Conservation (phyloP, 495 filamentous ascomycete genomes). For the Penicillium steckii region DNA sequence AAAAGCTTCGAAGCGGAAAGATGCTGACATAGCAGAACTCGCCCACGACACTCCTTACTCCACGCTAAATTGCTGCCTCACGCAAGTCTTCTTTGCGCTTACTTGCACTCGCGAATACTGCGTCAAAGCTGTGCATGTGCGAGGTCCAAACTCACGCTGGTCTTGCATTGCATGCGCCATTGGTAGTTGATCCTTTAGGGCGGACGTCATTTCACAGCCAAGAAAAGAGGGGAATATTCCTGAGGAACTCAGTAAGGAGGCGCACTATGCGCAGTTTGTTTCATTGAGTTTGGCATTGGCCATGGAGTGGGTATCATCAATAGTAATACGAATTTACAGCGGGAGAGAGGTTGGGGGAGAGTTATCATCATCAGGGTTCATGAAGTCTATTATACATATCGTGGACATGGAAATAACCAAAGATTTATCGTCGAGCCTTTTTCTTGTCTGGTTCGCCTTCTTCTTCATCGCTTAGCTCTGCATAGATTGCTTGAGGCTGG, state of each 20-base stretch:
- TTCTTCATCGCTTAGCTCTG: conserved; percentile 89
- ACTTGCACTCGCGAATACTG: neutral
- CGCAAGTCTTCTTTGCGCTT: no score
- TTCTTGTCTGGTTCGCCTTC: conserved; percentile 69
- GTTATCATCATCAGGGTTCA: conserved; percentile 1
- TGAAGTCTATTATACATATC: conserved; percentile 5
- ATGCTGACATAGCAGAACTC: conserved; percentile 26
- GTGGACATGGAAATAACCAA: neutral
- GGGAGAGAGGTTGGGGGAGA: no score
- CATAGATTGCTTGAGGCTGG: conserved; percentile 90
- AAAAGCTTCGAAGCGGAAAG: conserved; percentile 21
- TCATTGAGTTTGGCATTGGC: no score
- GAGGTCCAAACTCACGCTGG: conserved; percentile 15
- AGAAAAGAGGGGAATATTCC: conserved; percentile 18
- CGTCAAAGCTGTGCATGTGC: neutral
- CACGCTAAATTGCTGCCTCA: neutral
- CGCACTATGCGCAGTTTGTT: conserved; percentile 4
- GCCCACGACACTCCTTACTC: conserved; percentile 8
- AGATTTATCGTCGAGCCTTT: conserved; percentile 47
- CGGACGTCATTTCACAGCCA: conserved; percentile 19
- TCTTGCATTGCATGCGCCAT: conserved; percentile 3
- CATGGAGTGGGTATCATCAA: neutral
- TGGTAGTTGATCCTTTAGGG: conserved; percentile 13
- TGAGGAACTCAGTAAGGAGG: conserved; percentile 16
- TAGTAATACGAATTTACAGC: no score